Evolutionary conservation across 2,329 filamentous ascomycete species (phyloP), one percentile per base, ranked within the genome.

Genomic region (Phialophora verrucosa): DNA sequence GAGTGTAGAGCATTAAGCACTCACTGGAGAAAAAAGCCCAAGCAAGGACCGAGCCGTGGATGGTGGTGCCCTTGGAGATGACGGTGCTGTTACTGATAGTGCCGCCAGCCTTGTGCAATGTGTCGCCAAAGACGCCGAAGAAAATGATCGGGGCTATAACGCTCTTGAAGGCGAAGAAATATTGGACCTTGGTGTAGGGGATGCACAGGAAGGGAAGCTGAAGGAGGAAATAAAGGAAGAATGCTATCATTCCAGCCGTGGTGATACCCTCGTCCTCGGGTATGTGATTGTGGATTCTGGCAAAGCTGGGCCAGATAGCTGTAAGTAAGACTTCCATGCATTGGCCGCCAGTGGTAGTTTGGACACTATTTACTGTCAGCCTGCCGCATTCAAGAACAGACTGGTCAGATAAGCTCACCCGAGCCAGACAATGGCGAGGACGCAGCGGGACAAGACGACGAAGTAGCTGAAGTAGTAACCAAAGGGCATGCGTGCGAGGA

Each of bases 391-490:
- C 83, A 11, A 80, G 80, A 14, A 86, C 12, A 76, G 75, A 84
- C 84, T 51, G 83, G 81, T 4, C 78, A 77, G 8, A 85, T 78
- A 0, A 81, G 56, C 63, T 63, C 6, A 68, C 79, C 69, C 70
- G 29, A 72, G 67, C 89, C 85, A 87, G 75, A 87, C 86, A 20
- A 86, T 74, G 4, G 84, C 84, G 3, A 87, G 80, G 63, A 87
- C 82, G 47, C 81, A 79, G 11, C 84, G 79, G 0, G 82, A 84
- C 7, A 86, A 71, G 60, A 87, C 84, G 27, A 83, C 80, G 44
- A 87, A 77, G 71, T 85, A 85, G 27, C 82, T 84, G 61, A 84
- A 84, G 79, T 82, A 85, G 76, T 85, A 87, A 0, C 85, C 85
- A 79, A 84, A 87, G 57, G 80, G 82, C 2, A 84, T 83, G 56